Base-by-base conservation (phyloP, 2,329 filamentous ascomycete genomes). In the Arthroderma sp. region DNA sequence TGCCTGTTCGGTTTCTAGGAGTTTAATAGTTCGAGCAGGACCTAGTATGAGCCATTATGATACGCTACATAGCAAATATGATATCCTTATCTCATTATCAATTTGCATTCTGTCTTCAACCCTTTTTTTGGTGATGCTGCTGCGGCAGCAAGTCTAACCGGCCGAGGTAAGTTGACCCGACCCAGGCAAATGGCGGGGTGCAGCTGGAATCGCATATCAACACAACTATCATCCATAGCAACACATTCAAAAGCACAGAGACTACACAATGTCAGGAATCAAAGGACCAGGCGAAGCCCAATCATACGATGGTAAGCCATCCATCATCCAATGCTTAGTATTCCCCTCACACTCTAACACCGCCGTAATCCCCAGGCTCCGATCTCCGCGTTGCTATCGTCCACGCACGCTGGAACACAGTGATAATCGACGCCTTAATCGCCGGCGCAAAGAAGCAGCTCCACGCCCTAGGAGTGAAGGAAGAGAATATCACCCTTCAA, bases 381-480 rank as follows among this genome's bases (percentile, higher is more conserved):
- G 72, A 71, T 58, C 77, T 98, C 52, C 86, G 91, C 60, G 82
- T 98, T 61, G 89, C 84, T 61, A 96, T 98, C 61, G 77, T 98
- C 48, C 91, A 96, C 69, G 89, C 89, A 48, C 81, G 91, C 58
- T 98, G 91, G 91, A 98, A 98, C 70, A 74, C 74, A 53, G 75
- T 74, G 53, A 86, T 98, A 62, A 94, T 96, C 65, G 80, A 84
- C 48, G 80, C 86, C 43, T 79, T 98, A 46, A 74, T 98, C 49
- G 71, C 75, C 43, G 91, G 91, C 52, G 78, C 85, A 38, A 85
- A 82, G 66, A 81, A 82, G 56, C 82, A 82, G 60, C 79, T 98
- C 45, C 69, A 82, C 31, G 76, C 76, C 37, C 78, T 82, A 43
- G 91, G 91, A 45, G 89, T 98, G 46, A 80, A 80, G 62, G 80